Evolutionary conservation across 805 yeast species (phyloP), one percentile per base, ranked within the genome.

Genomic region (Tetrapisispora namnaoensis): DNA sequence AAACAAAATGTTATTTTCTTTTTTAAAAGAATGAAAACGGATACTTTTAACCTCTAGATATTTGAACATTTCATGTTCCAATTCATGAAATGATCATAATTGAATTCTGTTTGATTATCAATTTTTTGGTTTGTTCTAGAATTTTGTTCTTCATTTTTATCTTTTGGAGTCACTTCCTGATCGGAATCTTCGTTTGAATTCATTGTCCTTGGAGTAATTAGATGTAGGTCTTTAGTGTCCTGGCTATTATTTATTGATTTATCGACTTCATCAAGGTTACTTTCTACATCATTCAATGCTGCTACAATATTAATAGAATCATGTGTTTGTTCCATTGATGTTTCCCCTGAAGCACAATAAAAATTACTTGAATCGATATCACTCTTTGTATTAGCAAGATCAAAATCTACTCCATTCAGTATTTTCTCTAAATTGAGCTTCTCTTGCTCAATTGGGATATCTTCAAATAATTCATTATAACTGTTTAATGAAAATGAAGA

Each of bases 311-410:
- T 10, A 40, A 40, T 40, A 9, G 35, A 30, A 4, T 28, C 28
- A n/a, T 30, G 18, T 2, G 44, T 30, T 14, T 9, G 13, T 20
- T 30, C 44, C 5, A 30, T 3, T 13, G 44, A 30, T 4, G 36
- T 32, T 32, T 42, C 44, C 1, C 44, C 44, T 17, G 44, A 42
- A 11, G 37, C 44, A 42, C 44, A 42, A 16, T 42, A 42, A 28
- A n/a, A 24, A 18, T 17, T 42, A 32, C 44, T 42, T 4, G 44
- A 42, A 9, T 42, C 44, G 3, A 32, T 24, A 20, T 9, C 17
- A 14, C 20, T 21, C 5, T 17, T 18, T 11, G 44, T 10, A 22
- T 11, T 16, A 10, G 44, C 28, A 5, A 27, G 4, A 13, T 28
- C 27, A 7, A 22, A 10, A 32, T 18, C 18, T 2, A 28, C 28